Evolutionary conservation across 2,329 filamentous ascomycete species (phyloP).

Genomic region (Talaromyces islandicus): DNA sequence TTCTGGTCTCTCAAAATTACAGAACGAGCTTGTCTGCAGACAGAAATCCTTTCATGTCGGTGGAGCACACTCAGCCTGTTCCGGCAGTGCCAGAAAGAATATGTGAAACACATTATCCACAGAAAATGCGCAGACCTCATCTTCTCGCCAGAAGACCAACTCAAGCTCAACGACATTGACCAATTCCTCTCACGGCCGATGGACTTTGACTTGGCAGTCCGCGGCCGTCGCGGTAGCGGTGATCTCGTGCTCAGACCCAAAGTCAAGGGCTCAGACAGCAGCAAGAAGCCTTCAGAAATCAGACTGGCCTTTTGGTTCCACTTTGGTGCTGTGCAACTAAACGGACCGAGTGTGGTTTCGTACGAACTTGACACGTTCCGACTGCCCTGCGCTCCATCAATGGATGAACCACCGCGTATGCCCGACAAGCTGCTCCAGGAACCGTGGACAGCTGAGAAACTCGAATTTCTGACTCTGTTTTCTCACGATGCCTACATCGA

Average conservation of each 20-base stretch:
- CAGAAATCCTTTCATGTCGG: constrained; percentile 28
- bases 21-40: constrained; percentile 30
- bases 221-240: constrained; percentile 20
- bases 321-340: constrained; percentile 30
- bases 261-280: neutral
- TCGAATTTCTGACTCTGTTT: constrained; percentile 34
- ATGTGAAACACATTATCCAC: constrained; percentile 28
- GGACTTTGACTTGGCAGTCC: constrained; percentile 16
- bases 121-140: constrained; percentile 23
- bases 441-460: constrained; percentile 34
- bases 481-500: constrained; percentile 33
- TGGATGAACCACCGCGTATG: constrained; percentile 24
- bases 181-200: constrained; percentile 18
- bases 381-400: constrained; percentile 23
- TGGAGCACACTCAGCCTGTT: constrained; percentile 37
- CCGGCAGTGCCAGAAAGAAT: constrained; percentile 34
- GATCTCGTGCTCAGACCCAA: constrained; percentile 5
- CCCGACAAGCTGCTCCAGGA: constrained; percentile 32
- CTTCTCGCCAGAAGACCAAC: constrained; percentile 20
- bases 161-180: constrained; percentile 19
- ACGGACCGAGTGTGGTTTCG: constrained; percentile 20
- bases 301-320: constrained; percentile 34
- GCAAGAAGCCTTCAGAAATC: constrained; percentile 12
- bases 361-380: constrained; percentile 29
- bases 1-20: constrained; percentile 24